Evolutionary conservation across 257 asterid genomes (phyloP), one percentile per base, ranked within the genome.

Genomic region (Paulownia fortunei): DNA sequence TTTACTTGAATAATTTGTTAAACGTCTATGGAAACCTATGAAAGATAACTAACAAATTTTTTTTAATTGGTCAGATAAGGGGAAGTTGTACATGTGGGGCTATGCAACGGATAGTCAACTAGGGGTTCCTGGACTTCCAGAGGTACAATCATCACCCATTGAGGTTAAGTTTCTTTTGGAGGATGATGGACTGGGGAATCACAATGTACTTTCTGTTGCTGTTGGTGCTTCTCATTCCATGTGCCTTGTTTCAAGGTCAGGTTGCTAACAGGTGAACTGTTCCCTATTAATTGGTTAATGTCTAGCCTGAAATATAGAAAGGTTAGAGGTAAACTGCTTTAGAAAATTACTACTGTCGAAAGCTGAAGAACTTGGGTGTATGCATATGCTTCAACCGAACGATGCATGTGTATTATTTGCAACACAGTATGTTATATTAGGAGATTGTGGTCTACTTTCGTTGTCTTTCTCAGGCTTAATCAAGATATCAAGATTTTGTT

Each of bases 61-160:
- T 7, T 56, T 46, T 4, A 30, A 30, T 74, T 78, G 21, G 18
- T 76, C 87, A 95, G 99, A 93, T 15, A 63, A 86, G 15, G 97
- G 99, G 76, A 91, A 88, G 84, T 75, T 95, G 65, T 95, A 90
- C 88, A 91, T 87, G 98, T 95, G 99, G 99, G 99, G 98, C 34
- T 80, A 93, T 74, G 87, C 96, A 15, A 87, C 86, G 12, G 97
- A 93, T 77, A 87, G 81, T 84, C 98, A 95, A 75, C 84, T 95
- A 56, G 99, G 99, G 54, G 83, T 93, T 62, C 98, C 98, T 36
- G 97, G 97, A 59, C 87, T 95, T 64, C 92, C 88, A 0, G 94
- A 91, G 80, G 72, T 89, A 19, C 98, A 95, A 66, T 61, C 92
- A 37, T 80, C 90, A 46, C 98, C 98, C 11, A 79, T 91, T 69